Evolutionary conservation across 257 asterid genomes (phyloP), one percentile per base, ranked within the genome.

Genomic region (Solanum chiquidenum): DNA sequence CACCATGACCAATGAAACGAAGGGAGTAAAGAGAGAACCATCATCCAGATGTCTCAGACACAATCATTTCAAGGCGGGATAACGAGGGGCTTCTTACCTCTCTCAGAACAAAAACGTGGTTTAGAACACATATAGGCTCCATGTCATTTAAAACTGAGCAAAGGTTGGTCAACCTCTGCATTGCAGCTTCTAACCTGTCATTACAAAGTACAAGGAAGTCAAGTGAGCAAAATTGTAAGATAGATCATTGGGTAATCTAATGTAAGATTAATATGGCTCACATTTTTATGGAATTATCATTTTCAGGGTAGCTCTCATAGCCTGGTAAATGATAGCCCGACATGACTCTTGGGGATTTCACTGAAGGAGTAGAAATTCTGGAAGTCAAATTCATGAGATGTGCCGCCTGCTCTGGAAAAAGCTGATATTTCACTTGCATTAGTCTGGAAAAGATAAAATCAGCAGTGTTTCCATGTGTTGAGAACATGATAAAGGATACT

Each of bases 401-500:
- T 55, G 99, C 99, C 84, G 99, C 99, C 93, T 97, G 99, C 88
- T 97, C 99, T 16, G 98, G 99, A 83, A 94, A 95, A 91, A 97
- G 98, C 99, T 97, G 99, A 87, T 90, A 90, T 90, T 88, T 82
- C 86, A 87, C 83, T 89, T 46, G 88, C 46, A 89, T 82, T 86
- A 95, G 93, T 79, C 80, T 46, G 62, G 55, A 88, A 83, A 85
- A 88, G 71, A 62, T 77, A 84, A 64, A 80, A 84, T 85, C 84
- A 84, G 83, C 38, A 89, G 38, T 84, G 7, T 82, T 84, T 74
- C 86, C 77, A 85, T 86, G 83, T 84, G 69, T 85, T 83, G 89
- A 90, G 79, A 84, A 62, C 89, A 90, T 74, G 92, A 89, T 80
- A 82, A 91, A 68, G 88, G 88, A 89, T 87, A 87, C 87, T 37